These are phyloP conservation scores for Echinochloa phyllopogon DNA, from an alignment of 176 grass and related monocot species.

Conservation along the genomic window DNA sequence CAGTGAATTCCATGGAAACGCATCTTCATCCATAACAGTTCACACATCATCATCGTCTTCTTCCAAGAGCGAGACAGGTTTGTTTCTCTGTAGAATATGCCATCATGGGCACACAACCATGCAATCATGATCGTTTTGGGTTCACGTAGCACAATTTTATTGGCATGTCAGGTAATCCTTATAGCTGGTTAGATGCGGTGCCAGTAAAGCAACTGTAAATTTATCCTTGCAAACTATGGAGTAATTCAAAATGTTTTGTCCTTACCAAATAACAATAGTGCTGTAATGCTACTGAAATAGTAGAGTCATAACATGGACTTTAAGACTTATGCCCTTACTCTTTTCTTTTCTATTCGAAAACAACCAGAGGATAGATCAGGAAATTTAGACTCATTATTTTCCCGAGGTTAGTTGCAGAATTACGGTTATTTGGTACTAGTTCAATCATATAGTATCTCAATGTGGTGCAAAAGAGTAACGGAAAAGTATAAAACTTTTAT, in stretches of 20 bases:
- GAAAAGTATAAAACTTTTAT: not conserved
- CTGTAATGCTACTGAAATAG: not conserved
- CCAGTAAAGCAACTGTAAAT: not conserved
- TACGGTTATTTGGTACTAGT: not conserved
- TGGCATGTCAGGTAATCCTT: constrained; percentile 6
- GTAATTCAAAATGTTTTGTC: not conserved
- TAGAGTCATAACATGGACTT: not conserved
- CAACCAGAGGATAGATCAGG: not conserved
- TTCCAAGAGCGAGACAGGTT: constrained; percentile 18
- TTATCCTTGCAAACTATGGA: constrained; percentile 18
- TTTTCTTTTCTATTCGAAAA: not conserved
- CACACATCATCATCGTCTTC: not conserved
- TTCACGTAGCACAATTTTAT: not conserved
- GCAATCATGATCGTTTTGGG: not conserved
- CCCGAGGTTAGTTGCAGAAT: not conserved
- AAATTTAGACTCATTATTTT: not conserved
- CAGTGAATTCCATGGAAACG: not conserved
- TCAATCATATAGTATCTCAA: not conserved
- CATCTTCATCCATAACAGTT: constrained; percentile 18
- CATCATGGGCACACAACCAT: not conserved
- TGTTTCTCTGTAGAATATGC: constrained; percentile 29
- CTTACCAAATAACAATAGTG: not conserved
- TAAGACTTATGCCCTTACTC: not conserved
- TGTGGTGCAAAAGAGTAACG: constrained; percentile 26
- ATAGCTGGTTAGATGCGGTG: not conserved